phyloP scores from a whole-genome alignment of 2,329 filamentous ascomycete species.

The Fusarium haematococcum region DNA sequence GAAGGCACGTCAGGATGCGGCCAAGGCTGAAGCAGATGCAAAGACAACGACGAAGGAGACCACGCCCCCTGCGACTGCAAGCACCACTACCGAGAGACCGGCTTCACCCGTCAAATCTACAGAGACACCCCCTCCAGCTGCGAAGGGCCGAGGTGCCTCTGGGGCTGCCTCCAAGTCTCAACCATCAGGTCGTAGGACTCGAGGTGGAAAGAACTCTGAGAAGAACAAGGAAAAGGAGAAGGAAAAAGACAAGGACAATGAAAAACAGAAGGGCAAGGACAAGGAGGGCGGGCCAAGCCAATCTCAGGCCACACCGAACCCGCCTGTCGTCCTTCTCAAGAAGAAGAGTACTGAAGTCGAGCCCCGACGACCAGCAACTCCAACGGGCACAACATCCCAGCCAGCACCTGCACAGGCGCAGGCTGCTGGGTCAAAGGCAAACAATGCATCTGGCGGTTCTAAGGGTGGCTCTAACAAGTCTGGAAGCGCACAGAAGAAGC shows the following conservation, averaged over 20 bases:
- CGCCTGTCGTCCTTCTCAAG: conserved; percentile 58
- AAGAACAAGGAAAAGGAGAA: conserved; percentile 52
- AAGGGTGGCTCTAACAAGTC: conserved; percentile 42
- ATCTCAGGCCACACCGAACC: conserved; percentile 41
- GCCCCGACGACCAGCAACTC: conserved; percentile 35
- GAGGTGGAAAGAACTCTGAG: conserved; percentile 54
- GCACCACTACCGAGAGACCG: conserved; percentile 32
- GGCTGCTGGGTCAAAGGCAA: conserved; percentile 44
- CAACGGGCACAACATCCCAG: conserved; percentile 42
- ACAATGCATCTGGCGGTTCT: conserved; percentile 32
- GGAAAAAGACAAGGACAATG: conserved; percentile 44
- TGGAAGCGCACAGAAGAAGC: conserved; percentile 49
- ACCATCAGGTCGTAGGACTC: conserved; percentile 45
- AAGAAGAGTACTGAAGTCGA: conserved; percentile 48
- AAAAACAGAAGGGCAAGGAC: conserved; percentile 34
- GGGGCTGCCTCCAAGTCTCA: conserved; percentile 44
- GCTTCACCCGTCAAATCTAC: conserved; percentile 35
- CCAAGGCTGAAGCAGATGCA: conserved; percentile 64
- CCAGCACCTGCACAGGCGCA: conserved; percentile 46
- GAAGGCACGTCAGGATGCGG: conserved; percentile 68
- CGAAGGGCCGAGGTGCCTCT: conserved; percentile 39
- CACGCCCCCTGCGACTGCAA: conserved; percentile 17
- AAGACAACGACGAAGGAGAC: conserved; percentile 55
- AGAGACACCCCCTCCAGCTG: conserved; percentile 26
- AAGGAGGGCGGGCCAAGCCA: conserved; percentile 29